These are phyloP conservation scores for Anacardium occidentale DNA, from an alignment of 345 rosid species.

Conservation along the genomic window DNA sequence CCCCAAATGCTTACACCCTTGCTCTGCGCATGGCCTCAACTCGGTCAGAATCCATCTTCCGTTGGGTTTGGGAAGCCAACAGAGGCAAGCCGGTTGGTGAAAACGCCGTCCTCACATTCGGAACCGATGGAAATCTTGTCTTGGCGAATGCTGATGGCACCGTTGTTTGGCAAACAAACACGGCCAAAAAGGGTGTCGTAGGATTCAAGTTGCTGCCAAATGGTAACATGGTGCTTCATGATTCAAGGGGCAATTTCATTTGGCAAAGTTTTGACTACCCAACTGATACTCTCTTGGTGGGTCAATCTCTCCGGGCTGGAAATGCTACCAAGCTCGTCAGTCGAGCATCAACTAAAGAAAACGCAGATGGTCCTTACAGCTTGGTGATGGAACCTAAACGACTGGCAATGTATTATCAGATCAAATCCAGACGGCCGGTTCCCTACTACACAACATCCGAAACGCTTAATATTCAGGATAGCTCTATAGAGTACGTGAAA, in stretches of 20 bases:
- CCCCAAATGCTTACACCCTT: constrained; percentile 55
- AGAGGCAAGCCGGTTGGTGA: constrained; percentile 56
- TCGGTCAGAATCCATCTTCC: constrained; percentile 32
- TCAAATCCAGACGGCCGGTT: constrained; percentile 28
- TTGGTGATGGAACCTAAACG: constrained; percentile 50
- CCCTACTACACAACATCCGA: constrained; percentile 27
- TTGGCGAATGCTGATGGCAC: constrained; percentile 56
- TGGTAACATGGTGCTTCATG: constrained; percentile 63
- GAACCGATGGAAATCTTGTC: constrained; percentile 52
- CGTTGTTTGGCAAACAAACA: constrained; percentile 60
- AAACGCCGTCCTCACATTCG: constrained; percentile 52
- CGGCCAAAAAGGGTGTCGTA: constrained; percentile 55
- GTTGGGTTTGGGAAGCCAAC: constrained; percentile 82
- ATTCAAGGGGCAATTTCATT: constrained; percentile 38
- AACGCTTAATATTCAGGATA: not conserved
- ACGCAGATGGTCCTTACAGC: constrained; percentile 48
- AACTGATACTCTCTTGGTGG: constrained; percentile 59
- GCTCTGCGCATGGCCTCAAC: constrained; percentile 47
- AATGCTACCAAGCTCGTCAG: constrained; percentile 49
- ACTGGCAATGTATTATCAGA: constrained; percentile 34
- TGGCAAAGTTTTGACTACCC: constrained; percentile 70
- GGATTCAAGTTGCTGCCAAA: constrained; percentile 49
- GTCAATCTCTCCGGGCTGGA: constrained; percentile 39
- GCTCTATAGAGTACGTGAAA: constrained; percentile 18
- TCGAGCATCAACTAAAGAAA: constrained; percentile 32